Percentiles rank a stretch among this genome's conserved stretches.
Conservation (phyloP, 2,329 filamentous ascomycete genomes). For the Trichophyton verrucosum region DNA sequence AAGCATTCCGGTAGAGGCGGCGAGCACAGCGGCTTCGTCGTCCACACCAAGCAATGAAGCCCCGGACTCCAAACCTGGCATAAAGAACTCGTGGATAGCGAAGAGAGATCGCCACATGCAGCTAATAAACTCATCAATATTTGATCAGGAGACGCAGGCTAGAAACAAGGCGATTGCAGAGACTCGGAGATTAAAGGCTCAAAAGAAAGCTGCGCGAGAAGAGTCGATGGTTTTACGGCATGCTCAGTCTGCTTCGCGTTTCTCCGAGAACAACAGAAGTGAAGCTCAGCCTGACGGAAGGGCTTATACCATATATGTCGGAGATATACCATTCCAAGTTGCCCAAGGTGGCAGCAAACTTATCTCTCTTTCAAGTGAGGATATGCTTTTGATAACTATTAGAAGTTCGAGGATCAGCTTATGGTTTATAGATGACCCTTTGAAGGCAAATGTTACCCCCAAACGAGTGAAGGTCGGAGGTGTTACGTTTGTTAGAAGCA, state of each 20-base stretch:
- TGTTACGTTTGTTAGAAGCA: constrained; percentile 73
- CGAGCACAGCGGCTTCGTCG: constrained; percentile 18
- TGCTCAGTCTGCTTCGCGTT: constrained; percentile 23
- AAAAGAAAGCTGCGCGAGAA: constrained; percentile 48
- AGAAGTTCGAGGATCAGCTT: constrained; percentile 32
- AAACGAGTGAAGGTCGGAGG: constrained; percentile 61
- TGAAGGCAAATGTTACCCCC: constrained; percentile 55
- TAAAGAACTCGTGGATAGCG: constrained; percentile 49
- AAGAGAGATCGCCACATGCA: constrained; percentile 67
- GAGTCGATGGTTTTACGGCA: constrained; percentile 30
- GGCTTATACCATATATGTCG: constrained; percentile 53
- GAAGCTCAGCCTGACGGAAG: constrained; percentile 21
- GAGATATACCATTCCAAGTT: constrained; percentile 63
- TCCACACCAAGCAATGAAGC: constrained; percentile 20
- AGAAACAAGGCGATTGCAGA: constrained; percentile 61
- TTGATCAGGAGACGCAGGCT: constrained; percentile 58
- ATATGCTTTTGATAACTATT: constrained; percentile 5
- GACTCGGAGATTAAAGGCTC: constrained; percentile 37
- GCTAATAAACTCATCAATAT: constrained; percentile 68
- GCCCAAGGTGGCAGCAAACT: constrained; percentile 72
- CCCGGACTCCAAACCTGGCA: constrained; percentile 19
- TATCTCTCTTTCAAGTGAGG: constrained; percentile 57
- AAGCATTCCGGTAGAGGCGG: constrained; percentile 15
- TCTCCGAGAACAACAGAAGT: constrained; percentile 10
- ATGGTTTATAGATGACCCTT: constrained; percentile 40